Conservation (phyloP, 768 basidiomycete genomes). For the Phylloporus rhodoxanthus region DNA sequence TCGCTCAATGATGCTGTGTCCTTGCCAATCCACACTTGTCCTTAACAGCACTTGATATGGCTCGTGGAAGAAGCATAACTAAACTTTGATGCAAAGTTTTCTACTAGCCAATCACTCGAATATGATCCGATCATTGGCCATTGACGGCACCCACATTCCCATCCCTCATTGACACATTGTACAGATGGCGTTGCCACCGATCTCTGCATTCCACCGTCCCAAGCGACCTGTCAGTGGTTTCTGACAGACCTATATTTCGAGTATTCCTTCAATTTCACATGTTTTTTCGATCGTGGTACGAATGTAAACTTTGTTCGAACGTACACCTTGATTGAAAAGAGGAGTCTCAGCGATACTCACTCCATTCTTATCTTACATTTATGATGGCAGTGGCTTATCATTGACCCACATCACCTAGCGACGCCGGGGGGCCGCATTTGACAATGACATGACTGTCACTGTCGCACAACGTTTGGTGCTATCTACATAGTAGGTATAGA, state of each 20-base stretch:
- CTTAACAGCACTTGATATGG: not conserved
- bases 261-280: not conserved
- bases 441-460: not conserved
- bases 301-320: not conserved
- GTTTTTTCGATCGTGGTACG: not conserved
- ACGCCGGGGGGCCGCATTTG: not conserved
- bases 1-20: not conserved
- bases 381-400: not conserved
- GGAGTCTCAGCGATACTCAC: not conserved
- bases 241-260: not conserved
- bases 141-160: slow-evolving; percentile 8
- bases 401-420: not conserved
- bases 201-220: not conserved
- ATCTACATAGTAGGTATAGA: not conserved
- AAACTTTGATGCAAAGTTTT: not conserved
- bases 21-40: not conserved
- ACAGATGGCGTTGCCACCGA: not conserved
- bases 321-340: not conserved
- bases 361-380: not conserved
- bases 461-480: not conserved
- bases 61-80: not conserved
- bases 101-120: not conserved
- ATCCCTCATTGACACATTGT: not conserved
- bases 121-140: not conserved
- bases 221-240: not conserved